phyloP scores from a whole-genome alignment of 441 rosid species.

The Populus tomentosa region DNA sequence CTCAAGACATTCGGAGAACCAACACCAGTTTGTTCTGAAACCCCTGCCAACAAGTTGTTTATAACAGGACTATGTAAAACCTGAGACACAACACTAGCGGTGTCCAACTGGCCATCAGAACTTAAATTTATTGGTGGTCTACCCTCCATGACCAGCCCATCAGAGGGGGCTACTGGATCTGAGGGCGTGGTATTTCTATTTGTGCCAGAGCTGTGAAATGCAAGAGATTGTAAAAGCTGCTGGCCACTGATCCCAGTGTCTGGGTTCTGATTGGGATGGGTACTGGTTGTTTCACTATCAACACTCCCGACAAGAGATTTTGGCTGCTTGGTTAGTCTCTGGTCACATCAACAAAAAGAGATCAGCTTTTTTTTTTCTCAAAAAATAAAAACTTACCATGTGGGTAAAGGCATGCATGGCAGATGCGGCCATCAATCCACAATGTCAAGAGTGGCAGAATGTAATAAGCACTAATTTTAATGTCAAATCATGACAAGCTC shows the following conservation, averaged over 20 bases:
- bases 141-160: slow-evolving; percentile 14
- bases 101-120: slow-evolving; percentile 42
- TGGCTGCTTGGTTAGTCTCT: slow-evolving; percentile 48
- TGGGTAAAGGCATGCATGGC: not conserved
- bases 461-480: not conserved
- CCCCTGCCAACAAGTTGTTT: slow-evolving; percentile 65
- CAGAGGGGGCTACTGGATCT: slow-evolving; percentile 16
- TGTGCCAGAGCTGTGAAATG: slow-evolving; percentile 40
- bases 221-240: slow-evolving; percentile 58
- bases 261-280: slow-evolving; percentile 30
- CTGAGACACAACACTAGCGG: slow-evolving; percentile 60
- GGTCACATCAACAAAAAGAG: slow-evolving; percentile 13
- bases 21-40: slow-evolving; percentile 72
- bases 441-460: not conserved
- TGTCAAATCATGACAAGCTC: not conserved
- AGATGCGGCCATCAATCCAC: not conserved
- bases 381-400: not conserved
- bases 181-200: slow-evolving; percentile 19
- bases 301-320: slow-evolving; percentile 29
- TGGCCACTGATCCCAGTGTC: slow-evolving; percentile 35
- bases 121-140: slow-evolving; percentile 22
- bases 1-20: slow-evolving; percentile 79
- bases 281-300: slow-evolving; percentile 33
- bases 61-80: slow-evolving; percentile 63
- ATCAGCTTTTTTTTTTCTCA: not conserved